phyloP scores from a whole-genome alignment of 768 basidiomycete species.

The Artomyces pyxidatus region DNA sequence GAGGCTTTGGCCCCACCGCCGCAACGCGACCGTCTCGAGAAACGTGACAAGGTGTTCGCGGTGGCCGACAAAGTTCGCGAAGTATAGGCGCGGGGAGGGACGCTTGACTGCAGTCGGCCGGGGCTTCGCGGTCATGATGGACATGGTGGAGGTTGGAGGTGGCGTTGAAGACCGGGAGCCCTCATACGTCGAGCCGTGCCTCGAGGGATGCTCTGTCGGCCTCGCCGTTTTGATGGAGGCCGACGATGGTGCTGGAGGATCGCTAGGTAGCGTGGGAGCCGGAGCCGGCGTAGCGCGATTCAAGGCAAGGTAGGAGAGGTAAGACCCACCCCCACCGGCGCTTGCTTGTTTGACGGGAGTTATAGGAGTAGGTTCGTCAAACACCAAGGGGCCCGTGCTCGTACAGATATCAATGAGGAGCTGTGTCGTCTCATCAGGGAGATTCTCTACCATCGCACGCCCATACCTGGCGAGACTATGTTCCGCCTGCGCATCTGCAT shows the following conservation, averaged over 20 bases:
- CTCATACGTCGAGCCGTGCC: slow-evolving; percentile 31
- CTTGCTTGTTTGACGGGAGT: slow-evolving; percentile 21
- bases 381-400: slow-evolving; percentile 40
- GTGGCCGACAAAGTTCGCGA: slow-evolving; percentile 92
- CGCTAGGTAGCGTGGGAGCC: slow-evolving; percentile 26
- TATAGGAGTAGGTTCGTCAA: slow-evolving; percentile 27
- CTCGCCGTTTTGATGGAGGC: slow-evolving; percentile 8
- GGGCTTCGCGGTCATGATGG: slow-evolving; percentile 10
- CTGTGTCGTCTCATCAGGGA: slow-evolving; percentile 85
- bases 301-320: slow-evolving; percentile 74
- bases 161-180: slow-evolving; percentile 22
- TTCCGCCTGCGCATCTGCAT: slow-evolving; percentile 54
- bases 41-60: slow-evolving; percentile 77
- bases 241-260: slow-evolving; percentile 11
- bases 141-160: slow-evolving; percentile 19
- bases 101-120: slow-evolving; percentile 33
- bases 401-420: slow-evolving; percentile 91
- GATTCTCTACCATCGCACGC: slow-evolving; percentile 69
- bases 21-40: slow-evolving; percentile 75
- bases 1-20: slow-evolving; percentile 74
- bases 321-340: slow-evolving; percentile 47
- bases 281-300: slow-evolving; percentile 42
- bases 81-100: slow-evolving; percentile 81
- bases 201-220: slow-evolving; percentile 19
- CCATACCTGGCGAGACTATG: slow-evolving; percentile 84